Evolutionary conservation across 805 yeast species (phyloP), one percentile per base, ranked within the genome.

Genomic region (Spathaspora arborariae): DNA sequence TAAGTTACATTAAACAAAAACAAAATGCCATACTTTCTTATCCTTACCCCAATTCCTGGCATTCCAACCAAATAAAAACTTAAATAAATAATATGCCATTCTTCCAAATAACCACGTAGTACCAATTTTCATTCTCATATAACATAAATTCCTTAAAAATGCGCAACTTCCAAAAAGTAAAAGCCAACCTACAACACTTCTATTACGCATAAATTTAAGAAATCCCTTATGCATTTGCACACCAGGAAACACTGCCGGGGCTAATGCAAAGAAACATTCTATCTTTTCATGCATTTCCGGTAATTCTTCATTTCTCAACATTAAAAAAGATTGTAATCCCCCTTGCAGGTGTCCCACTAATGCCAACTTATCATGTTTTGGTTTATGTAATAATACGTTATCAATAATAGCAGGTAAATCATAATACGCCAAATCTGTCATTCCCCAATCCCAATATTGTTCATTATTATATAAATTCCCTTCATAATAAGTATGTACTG

Each of bases 191-290:
- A 65, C 52, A 16, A 72, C 65, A 0, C 81, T 75, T 46, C 82
- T 66, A 39, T 57, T 58, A n/a, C 82, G 77, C 64, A 87, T 80
- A 51, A 84, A 79, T 53, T 71, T 74, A 20, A 87, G 80, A 60
- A 86, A 86, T 2, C 65, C 37, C 20, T 78, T 79, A 54, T 85
- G 79, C 22, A 92, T 70, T 39, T 90, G 65, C 1, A 81, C 72
- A 0, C 98, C 98, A 0, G 96, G 95, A 59, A 80, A 94, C 2
- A 90, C 83, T 0, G 98, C 98, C 0, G 99, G 98, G 0, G 97
- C 87, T 45, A 92, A 65, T 0, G 92, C 88, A 22, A 88, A 72
- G 57, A 88, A 88, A 45, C 78, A 75, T 45, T 82, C 83, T 16
- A 92, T 63, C 51, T 81, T 82, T 3, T 69, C 65, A 41, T 81